Base-by-base conservation (phyloP, 257 asterid genomes). In the Misopates orontium region DNA sequence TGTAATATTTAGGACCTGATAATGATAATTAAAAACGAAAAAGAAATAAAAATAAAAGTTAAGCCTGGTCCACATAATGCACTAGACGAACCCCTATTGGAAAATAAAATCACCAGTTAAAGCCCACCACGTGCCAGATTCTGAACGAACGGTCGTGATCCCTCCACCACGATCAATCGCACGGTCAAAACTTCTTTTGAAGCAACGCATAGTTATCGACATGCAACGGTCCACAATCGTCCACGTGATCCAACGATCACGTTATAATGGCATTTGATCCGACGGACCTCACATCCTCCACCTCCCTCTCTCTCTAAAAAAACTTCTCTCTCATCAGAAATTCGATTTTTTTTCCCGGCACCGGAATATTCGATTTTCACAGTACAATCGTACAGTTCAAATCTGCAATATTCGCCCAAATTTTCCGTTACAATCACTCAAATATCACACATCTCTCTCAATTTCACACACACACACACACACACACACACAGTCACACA, bases 221-320 rank as follows among this genome's bases (percentile, higher is more conserved):
- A 71, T 62, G 55, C 57, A 65, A 84, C 84, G 89, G 89, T 19
- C 77, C 68, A 55, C 1, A 59, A 12, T 56, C 70, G 3, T 62
- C 96, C 95, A 88, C 90, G 87, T 82, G 75, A 56, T 42, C 4
- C 70, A 1, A 12, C 59, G 67, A 79, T 75, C 82, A 65, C 84
- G 77, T 82, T 84, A 62, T 80, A 80, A 68, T 75, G 82, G 50
- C 81, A 78, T 73, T 77, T 73, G 82, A 85, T 80, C 89, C 82
- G 67, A 68, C 88, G 86, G 87, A 79, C 78, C 79, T 80, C 75
- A 39, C 79, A 44, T 60, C 74, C 73, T 44, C 79, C 45, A 41
- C 78, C 55, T 39, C 0, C n/a, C 8, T 15, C 47, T 20, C 41
- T 50, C 73, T 16, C 22, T 58, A 67, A n/a, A n/a, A n/a, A n/a